phyloP scores from a whole-genome alignment of 2,329 filamentous ascomycete species.

The Hypoxylon sp. region DNA sequence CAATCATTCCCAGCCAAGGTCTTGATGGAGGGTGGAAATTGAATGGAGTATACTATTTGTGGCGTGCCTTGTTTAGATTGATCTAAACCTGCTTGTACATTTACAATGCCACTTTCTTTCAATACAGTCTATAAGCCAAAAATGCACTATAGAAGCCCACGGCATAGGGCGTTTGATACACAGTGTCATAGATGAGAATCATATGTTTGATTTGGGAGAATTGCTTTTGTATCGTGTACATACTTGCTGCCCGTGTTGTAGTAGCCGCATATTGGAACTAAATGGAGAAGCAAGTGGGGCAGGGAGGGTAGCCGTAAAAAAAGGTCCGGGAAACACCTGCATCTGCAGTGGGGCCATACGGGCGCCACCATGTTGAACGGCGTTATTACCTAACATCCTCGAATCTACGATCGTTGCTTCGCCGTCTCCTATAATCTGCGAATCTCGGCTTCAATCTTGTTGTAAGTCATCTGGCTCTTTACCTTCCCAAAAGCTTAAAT shows the following conservation, averaged over 20 bases:
- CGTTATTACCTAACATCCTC: constrained; percentile 21
- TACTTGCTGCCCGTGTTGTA: not conserved
- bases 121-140: constrained; percentile 5
- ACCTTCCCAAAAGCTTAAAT: constrained; percentile 36
- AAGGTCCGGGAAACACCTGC: constrained; percentile 3
- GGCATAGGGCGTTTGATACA: constrained; percentile 5
- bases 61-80: constrained; percentile 29
- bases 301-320: constrained; percentile 19
- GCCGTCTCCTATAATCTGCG: not conserved
- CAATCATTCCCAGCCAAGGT: constrained; percentile 20
- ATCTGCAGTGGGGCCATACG: constrained; percentile 4
- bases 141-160: constrained; percentile 8
- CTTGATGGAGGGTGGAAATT: constrained; percentile 24
- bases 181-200: constrained; percentile 8
- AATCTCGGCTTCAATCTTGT: not conserved
- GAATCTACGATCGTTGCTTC: not conserved
- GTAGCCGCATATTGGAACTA: constrained; percentile 8
- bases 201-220: not conserved
- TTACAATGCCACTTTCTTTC: not conserved
- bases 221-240: not conserved
- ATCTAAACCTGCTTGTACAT: not conserved
- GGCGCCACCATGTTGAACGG: not conserved
- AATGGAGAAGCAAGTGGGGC: constrained; percentile 7
- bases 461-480: not conserved
- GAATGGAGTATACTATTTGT: constrained; percentile 20